phyloP scores from a whole-genome alignment of 495 filamentous ascomycete genomes.

The Aspergillus egyptiacus region DNA sequence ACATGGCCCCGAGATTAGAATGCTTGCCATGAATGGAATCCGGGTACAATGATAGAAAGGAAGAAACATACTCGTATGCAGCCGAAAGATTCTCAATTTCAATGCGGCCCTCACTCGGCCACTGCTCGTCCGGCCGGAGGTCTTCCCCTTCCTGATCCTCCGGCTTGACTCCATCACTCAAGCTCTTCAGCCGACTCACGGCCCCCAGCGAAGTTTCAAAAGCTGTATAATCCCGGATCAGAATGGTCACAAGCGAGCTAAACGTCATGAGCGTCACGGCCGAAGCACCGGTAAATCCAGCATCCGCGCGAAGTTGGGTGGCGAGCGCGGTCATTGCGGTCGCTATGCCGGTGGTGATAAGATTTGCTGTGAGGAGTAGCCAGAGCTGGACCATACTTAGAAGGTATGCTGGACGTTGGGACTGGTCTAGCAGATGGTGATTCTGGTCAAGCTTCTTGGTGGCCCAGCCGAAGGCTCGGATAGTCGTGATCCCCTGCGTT shows the following conservation, averaged over 20 bases:
- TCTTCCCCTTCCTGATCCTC: constrained; percentile 2
- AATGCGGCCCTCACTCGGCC: constrained; percentile 21
- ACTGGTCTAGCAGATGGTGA: constrained; percentile 55
- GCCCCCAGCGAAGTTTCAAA: constrained; percentile 51
- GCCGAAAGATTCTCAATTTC: constrained; percentile 30
- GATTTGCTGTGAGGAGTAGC: constrained; percentile 59
- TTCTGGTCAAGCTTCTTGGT: constrained; percentile 19
- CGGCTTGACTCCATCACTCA: background rate
- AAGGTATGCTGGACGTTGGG: constrained; percentile 50
- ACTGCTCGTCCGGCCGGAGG: constrained; percentile 9
- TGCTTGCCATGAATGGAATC: background rate
- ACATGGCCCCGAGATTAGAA: too few species aligned
- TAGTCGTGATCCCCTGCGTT: constrained; percentile 60
- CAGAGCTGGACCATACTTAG: constrained; percentile 62
- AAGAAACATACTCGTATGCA: constrained; percentile 22
- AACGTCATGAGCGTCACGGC: constrained; percentile 50
- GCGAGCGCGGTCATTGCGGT: constrained; percentile 44
- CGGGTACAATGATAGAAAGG: background rate
- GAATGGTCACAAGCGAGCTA: constrained; percentile 38
- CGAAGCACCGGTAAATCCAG: constrained; percentile 60
- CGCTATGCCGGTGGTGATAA: constrained; percentile 55
- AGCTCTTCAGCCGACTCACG: constrained; percentile 36
- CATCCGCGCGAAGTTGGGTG: constrained; percentile 37
- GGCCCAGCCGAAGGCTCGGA: constrained; percentile 63
- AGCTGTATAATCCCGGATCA: constrained; percentile 43